Conservation (phyloP, 179 eudicot genomes). For the Gypsophila paniculata region DNA sequence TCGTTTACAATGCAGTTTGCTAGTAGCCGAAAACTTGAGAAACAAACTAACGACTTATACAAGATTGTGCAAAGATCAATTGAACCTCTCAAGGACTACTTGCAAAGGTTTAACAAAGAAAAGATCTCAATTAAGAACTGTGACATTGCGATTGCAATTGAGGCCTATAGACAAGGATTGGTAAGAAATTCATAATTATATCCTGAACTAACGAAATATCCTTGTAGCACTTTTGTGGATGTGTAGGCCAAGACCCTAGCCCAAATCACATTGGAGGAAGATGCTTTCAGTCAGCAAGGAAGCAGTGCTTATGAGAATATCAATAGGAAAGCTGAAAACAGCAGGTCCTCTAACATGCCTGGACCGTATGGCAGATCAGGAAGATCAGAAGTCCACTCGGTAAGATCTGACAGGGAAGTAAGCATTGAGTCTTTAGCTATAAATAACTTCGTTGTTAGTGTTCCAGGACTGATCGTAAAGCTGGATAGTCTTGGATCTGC, state of each 20-base stretch:
- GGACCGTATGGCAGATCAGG: background rate
- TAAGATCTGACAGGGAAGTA: no score
- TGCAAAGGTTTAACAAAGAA: no score
- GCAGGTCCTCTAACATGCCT: background rate
- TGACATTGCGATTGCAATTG: background rate
- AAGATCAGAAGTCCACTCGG: background rate
- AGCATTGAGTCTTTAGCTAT: background rate
- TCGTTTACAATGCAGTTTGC: no score
- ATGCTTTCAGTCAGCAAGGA: background rate
- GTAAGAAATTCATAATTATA: background rate
- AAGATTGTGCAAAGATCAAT: no score
- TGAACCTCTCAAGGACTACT: no score
- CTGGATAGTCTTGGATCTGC: background rate
- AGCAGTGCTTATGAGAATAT: background rate
- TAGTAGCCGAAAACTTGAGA: no score
- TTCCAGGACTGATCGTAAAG: background rate
- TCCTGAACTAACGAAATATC: background rate
- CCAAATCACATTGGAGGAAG: background rate
- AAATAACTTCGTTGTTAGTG: background rate
- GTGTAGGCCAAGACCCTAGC: background rate
- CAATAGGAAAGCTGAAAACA: background rate
- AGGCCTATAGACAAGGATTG: background rate
- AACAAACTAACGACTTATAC: no score
- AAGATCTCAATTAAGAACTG: background rate
- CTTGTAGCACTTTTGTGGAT: slow-evolving; percentile 2